Base-by-base conservation (phyloP, 2,329 filamentous ascomycete species). In the Pyrenophora tritici-repentis region DNA sequence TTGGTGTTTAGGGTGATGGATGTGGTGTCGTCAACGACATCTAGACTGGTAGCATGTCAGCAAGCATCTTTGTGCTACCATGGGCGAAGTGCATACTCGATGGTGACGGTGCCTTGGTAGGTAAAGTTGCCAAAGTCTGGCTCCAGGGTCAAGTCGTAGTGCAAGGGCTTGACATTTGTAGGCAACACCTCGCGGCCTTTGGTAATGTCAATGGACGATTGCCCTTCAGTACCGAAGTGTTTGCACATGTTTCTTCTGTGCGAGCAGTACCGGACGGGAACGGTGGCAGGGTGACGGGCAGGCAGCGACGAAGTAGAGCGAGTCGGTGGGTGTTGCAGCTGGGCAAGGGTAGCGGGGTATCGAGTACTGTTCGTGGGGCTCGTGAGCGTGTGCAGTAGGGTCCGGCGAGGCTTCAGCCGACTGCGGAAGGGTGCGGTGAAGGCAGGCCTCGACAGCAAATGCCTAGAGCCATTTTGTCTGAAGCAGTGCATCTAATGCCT, bases 131-230 rank as follows among this genome's bases (percentile, higher is more conserved):
- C 83, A 64, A 97, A 89, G 78, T 97, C 85, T 47, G 93, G 91
- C 78, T 97, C 94, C 56, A 97, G 81, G 1, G 90, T 94, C 64
- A 97, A 77, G 74, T 96, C 86, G 77, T 97, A 97, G 78, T 97
- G 91, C 33, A 82, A 77, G n/a, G 93, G 92, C 73, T 93, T 88
- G 67, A 97, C 91, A 70, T 97, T 96, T 76, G 87, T 86, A 44
- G 93, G 94, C 65, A 97, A 82, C 60, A 97, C 87, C 79, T 96
- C 89, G 66, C 93, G 87, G 59, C 84, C 86, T 62, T 83, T 81
- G 44, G 81, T 76, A 63, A 88, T 79, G 70, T 86, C 81, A 58
- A 83, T 78, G 65, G 80, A 83, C 57, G 78, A 79, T 47, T 81
- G 79, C 56, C 76, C 78, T 56, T 83, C 82, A 41, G 74, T 75